Evolutionary conservation across 2,329 filamentous ascomycete genomes (phyloP).

Genomic region (Colletotrichum sansevieriae): DNA sequence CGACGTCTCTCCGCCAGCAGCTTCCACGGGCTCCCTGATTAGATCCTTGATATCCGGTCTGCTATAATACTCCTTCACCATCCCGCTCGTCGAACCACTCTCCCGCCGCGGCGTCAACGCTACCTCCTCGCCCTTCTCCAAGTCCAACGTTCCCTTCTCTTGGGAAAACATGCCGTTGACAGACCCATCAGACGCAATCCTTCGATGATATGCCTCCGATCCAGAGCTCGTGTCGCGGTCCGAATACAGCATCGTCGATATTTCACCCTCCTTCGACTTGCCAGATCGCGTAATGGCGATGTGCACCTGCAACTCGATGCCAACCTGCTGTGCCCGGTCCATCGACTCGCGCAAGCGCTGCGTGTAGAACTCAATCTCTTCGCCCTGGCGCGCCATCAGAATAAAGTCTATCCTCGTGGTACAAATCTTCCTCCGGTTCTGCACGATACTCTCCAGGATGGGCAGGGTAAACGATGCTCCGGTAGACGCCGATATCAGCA

Average conservation of each 20-base stretch:
- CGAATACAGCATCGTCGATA: constrained; percentile 38
- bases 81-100: constrained; percentile 44
- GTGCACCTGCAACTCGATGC: constrained; percentile 64
- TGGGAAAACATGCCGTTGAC: constrained; percentile 5
- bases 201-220: constrained; percentile 24
- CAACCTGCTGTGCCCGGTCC: constrained; percentile 55
- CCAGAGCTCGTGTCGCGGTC: constrained; percentile 32
- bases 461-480: constrained; percentile 73
- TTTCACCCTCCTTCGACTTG: constrained; percentile 46
- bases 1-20: constrained; percentile 71
- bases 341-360: constrained; percentile 62
- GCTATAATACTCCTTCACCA: constrained; percentile 58
- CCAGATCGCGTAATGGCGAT: constrained; percentile 64
- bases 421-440: constrained; percentile 57
- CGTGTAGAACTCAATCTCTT: constrained; percentile 69
- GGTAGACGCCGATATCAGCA: constrained; percentile 72
- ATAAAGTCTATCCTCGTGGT: constrained; percentile 67
- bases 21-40: constrained; percentile 67
- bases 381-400: constrained; percentile 62
- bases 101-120: constrained; percentile 44
- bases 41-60: constrained; percentile 66
- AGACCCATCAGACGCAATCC: constrained; percentile 15
- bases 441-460: constrained; percentile 68
- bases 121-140: constrained; percentile 28
- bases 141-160: constrained; percentile 25